Evolutionary conservation across 2,329 filamentous ascomycete genomes (phyloP).

Genomic region (Rhynchosporium secalis): DNA sequence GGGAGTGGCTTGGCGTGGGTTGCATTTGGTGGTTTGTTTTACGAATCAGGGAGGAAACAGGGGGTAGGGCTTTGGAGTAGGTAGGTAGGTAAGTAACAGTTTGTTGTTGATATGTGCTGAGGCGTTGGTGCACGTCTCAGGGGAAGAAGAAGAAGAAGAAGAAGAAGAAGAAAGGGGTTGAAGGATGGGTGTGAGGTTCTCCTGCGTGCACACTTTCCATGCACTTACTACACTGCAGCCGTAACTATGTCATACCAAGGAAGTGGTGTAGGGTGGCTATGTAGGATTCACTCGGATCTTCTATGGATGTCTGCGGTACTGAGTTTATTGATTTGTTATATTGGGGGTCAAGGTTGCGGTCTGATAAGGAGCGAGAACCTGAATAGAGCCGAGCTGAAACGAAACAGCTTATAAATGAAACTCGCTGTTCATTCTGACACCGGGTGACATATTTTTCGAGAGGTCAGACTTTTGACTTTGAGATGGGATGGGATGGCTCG

Average conservation of each 20-base stretch:
- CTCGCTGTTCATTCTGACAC: background rate
- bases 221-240: background rate
- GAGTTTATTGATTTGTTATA: background rate
- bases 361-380: background rate
- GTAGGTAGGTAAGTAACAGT: too few relatives aligned
- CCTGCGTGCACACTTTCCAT: background rate
- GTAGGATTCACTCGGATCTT: too few relatives aligned
- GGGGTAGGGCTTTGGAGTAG: too few relatives aligned
- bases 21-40: too few relatives aligned
- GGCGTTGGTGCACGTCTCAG: background rate
- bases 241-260: too few relatives aligned
- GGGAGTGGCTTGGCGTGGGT: too few relatives aligned
- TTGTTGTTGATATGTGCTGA: too few relatives aligned
- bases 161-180: background rate
- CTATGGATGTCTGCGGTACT: too few relatives aligned
- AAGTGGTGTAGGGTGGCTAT: too few relatives aligned
- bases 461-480: background rate
- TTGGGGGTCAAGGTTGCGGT: background rate
- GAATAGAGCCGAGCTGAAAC: background rate
- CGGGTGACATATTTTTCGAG: background rate
- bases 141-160: background rate
- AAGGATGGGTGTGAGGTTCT: background rate
- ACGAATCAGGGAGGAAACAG: too few relatives aligned
- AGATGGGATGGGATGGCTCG: background rate
- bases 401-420: conserved; percentile 4